Conservation (phyloP, 2,329 filamentous ascomycete genomes). For the Trichoderma arundinaceum region DNA sequence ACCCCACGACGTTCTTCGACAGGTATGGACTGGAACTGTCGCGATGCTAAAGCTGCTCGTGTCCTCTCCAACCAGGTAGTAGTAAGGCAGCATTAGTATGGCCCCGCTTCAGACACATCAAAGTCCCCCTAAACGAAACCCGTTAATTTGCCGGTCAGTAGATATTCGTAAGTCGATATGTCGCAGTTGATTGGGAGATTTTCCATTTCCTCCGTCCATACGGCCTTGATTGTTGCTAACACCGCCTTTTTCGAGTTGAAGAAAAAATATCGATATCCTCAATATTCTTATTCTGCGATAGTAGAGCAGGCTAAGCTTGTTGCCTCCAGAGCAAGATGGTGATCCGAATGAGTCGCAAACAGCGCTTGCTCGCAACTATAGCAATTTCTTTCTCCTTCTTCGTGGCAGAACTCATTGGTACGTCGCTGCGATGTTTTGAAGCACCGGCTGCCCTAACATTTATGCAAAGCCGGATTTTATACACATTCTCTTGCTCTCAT, state of each 20-base stretch:
- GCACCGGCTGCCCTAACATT: slow-evolving; percentile 15
- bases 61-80: slow-evolving; percentile 10
- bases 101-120: slow-evolving; percentile 24
- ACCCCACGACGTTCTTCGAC: background rate
- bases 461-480: slow-evolving; percentile 64
- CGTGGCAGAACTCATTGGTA: slow-evolving; percentile 56
- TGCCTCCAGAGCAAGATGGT: background rate
- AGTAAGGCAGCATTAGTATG: slow-evolving; percentile 5
- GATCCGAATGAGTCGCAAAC: slow-evolving; percentile 45
- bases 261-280: background rate
- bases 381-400: slow-evolving; percentile 59
- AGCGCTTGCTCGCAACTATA: slow-evolving; percentile 55
- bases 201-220: slow-evolving; percentile 5
- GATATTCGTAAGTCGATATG: background rate
- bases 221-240: background rate
- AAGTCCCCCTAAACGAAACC: slow-evolving; percentile 1
- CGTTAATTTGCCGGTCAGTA: background rate
- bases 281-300: background rate
- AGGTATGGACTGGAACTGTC: background rate
- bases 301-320: background rate
- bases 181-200: slow-evolving; percentile 6
- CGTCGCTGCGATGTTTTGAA: background rate
- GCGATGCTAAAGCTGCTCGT: slow-evolving; percentile 5
- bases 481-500: slow-evolving; percentile 74
- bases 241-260: background rate